Evolutionary conservation across 176 grass and related monocot genomes (phyloP).

Genomic region (Paspalum vaginatum): DNA sequence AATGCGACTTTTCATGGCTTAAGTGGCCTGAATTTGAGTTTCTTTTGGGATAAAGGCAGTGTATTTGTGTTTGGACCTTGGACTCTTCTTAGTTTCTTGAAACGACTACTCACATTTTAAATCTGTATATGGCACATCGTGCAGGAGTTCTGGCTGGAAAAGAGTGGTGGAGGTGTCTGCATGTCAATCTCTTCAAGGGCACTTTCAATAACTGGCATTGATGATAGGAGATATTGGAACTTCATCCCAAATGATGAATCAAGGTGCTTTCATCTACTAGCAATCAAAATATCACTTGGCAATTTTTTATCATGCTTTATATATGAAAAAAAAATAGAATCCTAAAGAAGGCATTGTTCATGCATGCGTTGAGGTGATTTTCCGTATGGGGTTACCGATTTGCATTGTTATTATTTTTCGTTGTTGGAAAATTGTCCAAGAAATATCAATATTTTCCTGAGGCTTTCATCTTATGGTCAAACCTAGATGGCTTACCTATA

Average conservation of each 20-base stretch:
- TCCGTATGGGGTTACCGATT: background rate
- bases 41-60: background rate
- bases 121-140: slow-evolving; percentile 33
- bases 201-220: slow-evolving; percentile 88
- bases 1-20: background rate
- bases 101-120: background rate
- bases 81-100: background rate
- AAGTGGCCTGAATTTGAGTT: background rate
- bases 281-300: background rate
- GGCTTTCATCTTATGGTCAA: background rate
- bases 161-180: slow-evolving; percentile 65
- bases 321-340: background rate
- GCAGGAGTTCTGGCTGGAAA: slow-evolving; percentile 96
- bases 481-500: background rate
- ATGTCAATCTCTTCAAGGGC: slow-evolving; percentile 84
- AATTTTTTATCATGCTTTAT: slow-evolving; percentile 19
- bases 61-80: background rate
- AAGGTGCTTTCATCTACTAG: slow-evolving; percentile 45
- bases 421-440: background rate
- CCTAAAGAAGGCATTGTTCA: background rate
- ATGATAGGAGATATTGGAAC: slow-evolving; percentile 98
- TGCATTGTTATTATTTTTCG: background rate
- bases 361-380: background rate
- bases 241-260: slow-evolving; percentile 87
- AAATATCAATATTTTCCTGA: background rate